phyloP scores from a whole-genome alignment of 345 rosid species.

The Brassica rapa region DNA sequence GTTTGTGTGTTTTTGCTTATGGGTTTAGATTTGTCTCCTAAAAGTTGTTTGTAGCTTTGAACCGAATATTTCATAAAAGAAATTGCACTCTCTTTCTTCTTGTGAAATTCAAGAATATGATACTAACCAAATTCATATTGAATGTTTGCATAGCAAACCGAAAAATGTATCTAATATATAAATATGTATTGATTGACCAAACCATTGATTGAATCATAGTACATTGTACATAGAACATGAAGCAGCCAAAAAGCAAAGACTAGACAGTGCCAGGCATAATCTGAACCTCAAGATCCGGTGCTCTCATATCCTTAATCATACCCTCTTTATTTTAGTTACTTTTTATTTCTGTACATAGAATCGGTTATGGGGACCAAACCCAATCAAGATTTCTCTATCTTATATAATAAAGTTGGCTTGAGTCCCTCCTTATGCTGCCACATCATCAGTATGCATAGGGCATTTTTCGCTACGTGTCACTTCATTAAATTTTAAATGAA shows the following conservation, averaged over 20 bases:
- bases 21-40: neutral
- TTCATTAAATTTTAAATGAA: no score
- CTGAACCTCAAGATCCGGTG: constrained; percentile 36
- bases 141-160: neutral
- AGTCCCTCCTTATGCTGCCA: no score
- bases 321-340: constrained; percentile 10
- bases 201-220: neutral
- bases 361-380: constrained; percentile 30
- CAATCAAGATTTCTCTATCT: constrained; percentile 22
- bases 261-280: constrained; percentile 31
- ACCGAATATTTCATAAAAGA: neutral
- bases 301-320: constrained; percentile 35
- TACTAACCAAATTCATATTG: neutral
- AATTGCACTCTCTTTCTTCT: neutral
- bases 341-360: neutral
- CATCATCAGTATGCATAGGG: no score
- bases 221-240: constrained; percentile 37
- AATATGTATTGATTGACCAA: neutral
- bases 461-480: no score
- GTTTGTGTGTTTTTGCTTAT: neutral
- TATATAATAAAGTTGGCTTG: no score
- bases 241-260: constrained; percentile 42
- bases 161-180: neutral
- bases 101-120: neutral
- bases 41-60: neutral